These are phyloP conservation scores for Xylaria palmicola DNA, from an alignment of 495 filamentous ascomycete genomes.

Conservation along the genomic window DNA sequence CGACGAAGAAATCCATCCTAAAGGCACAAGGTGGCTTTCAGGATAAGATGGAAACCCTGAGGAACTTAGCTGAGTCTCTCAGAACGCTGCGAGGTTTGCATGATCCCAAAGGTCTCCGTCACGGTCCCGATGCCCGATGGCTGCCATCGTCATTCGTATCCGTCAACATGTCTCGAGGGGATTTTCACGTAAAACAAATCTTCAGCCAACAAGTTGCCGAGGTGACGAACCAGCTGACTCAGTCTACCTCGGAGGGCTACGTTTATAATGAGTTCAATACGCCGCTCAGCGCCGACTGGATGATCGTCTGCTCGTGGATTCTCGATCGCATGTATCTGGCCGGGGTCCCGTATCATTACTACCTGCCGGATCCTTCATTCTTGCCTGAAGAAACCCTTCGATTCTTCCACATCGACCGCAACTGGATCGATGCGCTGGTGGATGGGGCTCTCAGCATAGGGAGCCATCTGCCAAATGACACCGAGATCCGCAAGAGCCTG, in stretches of 20 bases:
- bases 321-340: background rate
- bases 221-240: too few species aligned
- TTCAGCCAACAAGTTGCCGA: too few species aligned
- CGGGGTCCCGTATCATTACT: background rate
- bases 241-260: background rate
- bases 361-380: slow-evolving; percentile 28
- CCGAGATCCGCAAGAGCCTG: background rate
- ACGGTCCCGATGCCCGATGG: too few species aligned
- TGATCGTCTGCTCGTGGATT: background rate
- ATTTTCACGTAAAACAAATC: too few species aligned
- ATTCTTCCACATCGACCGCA: slow-evolving; percentile 46
- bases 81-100: too few species aligned
- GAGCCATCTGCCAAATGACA: slow-evolving; percentile 32
- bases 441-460: slow-evolving; percentile 47
- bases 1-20: too few species aligned
- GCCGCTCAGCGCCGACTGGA: background rate
- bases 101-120: too few species aligned
- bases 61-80: too few species aligned
- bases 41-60: too few species aligned
- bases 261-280: background rate
- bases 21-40: too few species aligned
- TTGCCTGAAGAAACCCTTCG: slow-evolving; percentile 44
- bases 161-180: too few species aligned
- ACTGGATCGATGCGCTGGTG: slow-evolving; percentile 45
- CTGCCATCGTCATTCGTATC: too few species aligned